Evolutionary conservation across 371 early-diverging fungal genomes (phyloP).

Genomic region (Scutellospora calospora): DNA sequence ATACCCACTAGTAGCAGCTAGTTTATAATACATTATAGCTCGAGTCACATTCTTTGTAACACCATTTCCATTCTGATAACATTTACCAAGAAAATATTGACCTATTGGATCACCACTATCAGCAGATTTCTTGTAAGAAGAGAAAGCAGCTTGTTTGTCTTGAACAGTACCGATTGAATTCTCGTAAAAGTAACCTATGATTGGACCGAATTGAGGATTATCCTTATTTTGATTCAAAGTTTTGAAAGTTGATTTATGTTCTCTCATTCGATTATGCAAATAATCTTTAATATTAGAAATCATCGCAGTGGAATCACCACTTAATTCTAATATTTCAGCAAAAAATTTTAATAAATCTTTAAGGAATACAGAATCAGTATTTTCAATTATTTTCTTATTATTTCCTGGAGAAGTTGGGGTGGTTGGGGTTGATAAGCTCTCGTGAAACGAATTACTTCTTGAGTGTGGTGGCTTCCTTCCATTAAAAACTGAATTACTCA

Average conservation of each 20-base stretch:
- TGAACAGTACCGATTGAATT: slow-evolving; percentile 25
- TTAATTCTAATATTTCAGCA: slow-evolving; percentile 14
- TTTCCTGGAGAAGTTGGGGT: slow-evolving; percentile 10
- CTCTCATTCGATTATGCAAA: slow-evolving; percentile 28
- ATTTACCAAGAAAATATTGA: slow-evolving; percentile 30
- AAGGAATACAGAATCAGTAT: slow-evolving; percentile 17
- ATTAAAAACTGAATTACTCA: too few species aligned
- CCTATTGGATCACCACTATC: slow-evolving; percentile 11
- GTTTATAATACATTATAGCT: slow-evolving; percentile 5
- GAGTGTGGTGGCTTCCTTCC: not conserved
- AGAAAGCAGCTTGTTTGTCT: slow-evolving; percentile 21
- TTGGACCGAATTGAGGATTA: not conserved
- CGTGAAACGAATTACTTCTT: not conserved
- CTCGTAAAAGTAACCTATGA: slow-evolving; percentile 19
- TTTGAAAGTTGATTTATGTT: slow-evolving; percentile 34
- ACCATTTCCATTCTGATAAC: slow-evolving; percentile 33
- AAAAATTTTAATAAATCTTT: slow-evolving; percentile 23
- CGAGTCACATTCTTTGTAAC: not conserved
- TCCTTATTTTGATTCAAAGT: not conserved
- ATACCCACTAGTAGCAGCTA: not conserved
- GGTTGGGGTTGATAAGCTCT: not conserved
- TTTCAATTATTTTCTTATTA: not conserved
- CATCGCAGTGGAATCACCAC: not conserved
- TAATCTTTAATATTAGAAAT: slow-evolving; percentile 8
- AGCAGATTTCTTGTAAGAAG: slow-evolving; percentile 19